These are phyloP conservation scores for Trapa incisa DNA, from an alignment of 345 rosid genomes.

Conservation along the genomic window DNA sequence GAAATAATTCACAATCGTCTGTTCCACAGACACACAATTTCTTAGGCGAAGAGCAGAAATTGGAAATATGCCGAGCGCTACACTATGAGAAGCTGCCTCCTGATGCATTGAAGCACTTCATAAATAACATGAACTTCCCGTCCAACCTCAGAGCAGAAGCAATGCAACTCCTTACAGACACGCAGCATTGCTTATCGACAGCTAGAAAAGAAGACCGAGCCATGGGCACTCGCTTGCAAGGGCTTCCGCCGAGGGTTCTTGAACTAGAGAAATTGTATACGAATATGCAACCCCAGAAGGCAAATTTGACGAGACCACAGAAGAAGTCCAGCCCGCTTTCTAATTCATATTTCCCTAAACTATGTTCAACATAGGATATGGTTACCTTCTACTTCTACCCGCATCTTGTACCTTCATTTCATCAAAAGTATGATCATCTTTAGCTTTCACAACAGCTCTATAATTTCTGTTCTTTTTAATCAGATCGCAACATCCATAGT, in stretches of 20 bases:
- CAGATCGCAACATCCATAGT: too few relatives aligned
- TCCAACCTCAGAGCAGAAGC: slow-evolving; percentile 9
- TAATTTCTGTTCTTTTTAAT: too few relatives aligned
- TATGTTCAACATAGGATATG: slow-evolving; percentile 14
- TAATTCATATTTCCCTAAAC: slow-evolving; percentile 22
- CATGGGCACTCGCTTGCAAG: slow-evolving; percentile 13
- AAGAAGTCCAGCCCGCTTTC: slow-evolving; percentile 12
- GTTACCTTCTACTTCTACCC: neutral
- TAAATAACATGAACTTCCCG: slow-evolving; percentile 29
- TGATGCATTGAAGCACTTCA: slow-evolving; percentile 18
- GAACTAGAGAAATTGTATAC: slow-evolving; percentile 18
- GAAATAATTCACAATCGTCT: neutral
- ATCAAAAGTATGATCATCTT: neutral
- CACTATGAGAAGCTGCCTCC: slow-evolving; percentile 35
- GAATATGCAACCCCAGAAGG: slow-evolving; percentile 17
- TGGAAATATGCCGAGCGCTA: slow-evolving; percentile 22
- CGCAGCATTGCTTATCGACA: neutral
- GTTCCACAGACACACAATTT: slow-evolving; percentile 29
- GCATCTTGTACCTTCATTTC: neutral
- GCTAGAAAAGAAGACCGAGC: slow-evolving; percentile 10
- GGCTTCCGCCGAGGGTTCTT: slow-evolving; percentile 13
- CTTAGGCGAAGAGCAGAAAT: slow-evolving; percentile 22
- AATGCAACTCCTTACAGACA: neutral
- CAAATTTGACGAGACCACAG: slow-evolving; percentile 10
- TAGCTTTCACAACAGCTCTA: neutral